Evolutionary conservation across 1,284 basidiomycete species (phyloP).

Genomic region (Rhodofomes roseus): DNA sequence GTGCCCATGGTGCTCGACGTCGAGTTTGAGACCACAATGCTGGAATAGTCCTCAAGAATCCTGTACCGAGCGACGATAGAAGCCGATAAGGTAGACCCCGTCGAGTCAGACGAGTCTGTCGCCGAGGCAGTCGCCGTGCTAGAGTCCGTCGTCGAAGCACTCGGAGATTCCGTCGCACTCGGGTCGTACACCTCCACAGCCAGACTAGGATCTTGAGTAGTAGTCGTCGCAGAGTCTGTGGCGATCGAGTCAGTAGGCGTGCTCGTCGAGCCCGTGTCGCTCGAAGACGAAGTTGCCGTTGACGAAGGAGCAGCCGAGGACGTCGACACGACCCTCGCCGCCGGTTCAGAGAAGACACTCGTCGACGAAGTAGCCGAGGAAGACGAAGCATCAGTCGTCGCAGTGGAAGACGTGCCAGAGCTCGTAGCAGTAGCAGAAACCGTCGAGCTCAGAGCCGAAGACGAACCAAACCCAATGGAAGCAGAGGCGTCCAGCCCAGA

Average conservation of each 20-base stretch:
- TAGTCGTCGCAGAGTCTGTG: conserved; percentile 11
- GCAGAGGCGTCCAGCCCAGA: not conserved
- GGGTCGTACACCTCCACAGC: conserved; percentile 18
- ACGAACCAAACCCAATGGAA: too few relatives aligned
- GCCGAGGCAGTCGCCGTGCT: not conserved
- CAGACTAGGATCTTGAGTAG: conserved; percentile 3
- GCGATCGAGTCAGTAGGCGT: conserved; percentile 15
- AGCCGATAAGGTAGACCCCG: not conserved
- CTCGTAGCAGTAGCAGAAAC: too few relatives aligned
- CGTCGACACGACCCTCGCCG: not conserved
- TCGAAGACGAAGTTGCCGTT: conserved; percentile 13
- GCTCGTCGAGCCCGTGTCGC: conserved; percentile 8
- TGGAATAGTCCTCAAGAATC: not conserved
- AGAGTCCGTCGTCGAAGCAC: not conserved
- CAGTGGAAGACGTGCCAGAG: not conserved
- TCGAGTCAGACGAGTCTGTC: not conserved
- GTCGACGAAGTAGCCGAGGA: not conserved
- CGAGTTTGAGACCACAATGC: not conserved
- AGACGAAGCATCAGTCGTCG: conserved; percentile 4
- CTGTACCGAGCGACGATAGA: not conserved
- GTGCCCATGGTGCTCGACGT: not conserved
- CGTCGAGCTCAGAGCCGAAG: too few relatives aligned
- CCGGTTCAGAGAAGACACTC: not conserved
- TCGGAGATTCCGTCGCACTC: not conserved
- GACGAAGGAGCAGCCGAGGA: conserved; percentile 11